Evolutionary conservation across 148 eudicot species (phyloP), one percentile per base, ranked within the genome.

Genomic region (Camellia sinensis): DNA sequence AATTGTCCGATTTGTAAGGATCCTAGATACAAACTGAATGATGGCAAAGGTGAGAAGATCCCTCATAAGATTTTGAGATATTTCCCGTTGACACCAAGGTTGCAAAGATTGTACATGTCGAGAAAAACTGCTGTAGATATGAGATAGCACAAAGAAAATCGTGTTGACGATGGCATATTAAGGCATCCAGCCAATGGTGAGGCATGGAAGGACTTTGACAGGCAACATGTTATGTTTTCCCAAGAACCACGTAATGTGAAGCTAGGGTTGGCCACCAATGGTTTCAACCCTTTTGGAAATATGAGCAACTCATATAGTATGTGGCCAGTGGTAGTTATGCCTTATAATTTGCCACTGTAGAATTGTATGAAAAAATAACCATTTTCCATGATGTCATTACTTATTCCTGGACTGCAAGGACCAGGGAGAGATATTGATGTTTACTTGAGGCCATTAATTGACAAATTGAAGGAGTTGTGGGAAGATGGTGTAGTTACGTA

Each of bases 311-410:
- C 15, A 2, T 6, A 67, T 3, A 67, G 43, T 14, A 22, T 67
- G 14, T 40, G 45, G 71, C 71, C 14, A 3, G 21, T 67, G 10
- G 12, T 67, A 29, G 14, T 29, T 22, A 11, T 3, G 1, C 71
- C 45, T 29, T 67, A 67, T 11, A 69, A 69, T 14, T 14, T 69
- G 46, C 73, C 73, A 43, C 52, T 3, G 12, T 43, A 5, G 73
- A 69, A 43, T 53, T 69, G 73, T 69, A 69, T 69, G 50, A 69
- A 69, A 44, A 19, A n/a, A n/a, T n/a, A 69, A 3, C 52, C 73
- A 19, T 29, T 22, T 13, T 5, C 2, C 12, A 3, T 67, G 15
- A 67, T 67, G 71, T 22, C 21, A 29, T 9, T 69, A 18, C 53
- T 69, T 43, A 69, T 69, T 69, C 73, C 19, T 10, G 53, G 73